Evolutionary conservation across 2,329 filamentous ascomycete genomes (phyloP).

Genomic region (Trichoderma gracile): DNA sequence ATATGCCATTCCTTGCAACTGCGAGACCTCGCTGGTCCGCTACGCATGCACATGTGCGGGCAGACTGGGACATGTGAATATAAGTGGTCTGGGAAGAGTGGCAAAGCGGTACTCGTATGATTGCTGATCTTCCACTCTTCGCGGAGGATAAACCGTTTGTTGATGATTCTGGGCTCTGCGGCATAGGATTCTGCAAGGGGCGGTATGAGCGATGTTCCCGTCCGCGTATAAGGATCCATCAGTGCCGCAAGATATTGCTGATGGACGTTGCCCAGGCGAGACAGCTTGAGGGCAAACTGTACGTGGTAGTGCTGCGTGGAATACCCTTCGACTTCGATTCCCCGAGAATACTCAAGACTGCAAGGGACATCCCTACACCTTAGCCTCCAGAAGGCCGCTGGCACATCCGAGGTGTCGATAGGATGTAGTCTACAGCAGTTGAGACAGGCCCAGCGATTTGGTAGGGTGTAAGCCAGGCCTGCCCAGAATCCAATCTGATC

Average conservation of each 20-base stretch:
- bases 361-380: neutral
- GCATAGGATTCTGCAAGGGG: neutral
- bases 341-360: neutral
- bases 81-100: neutral
- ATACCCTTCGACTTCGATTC: neutral
- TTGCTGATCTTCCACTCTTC: constrained; percentile 6
- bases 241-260: neutral
- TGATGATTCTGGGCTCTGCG: neutral
- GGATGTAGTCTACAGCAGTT: neutral
- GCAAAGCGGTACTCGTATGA: neutral
- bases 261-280: neutral
- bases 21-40: neutral
- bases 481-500: neutral
- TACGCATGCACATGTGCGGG: neutral
- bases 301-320: neutral
- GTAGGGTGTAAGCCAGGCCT: neutral
- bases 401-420: neutral
- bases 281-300: neutral
- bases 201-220: neutral
- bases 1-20: neutral
- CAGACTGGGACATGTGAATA: neutral
- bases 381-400: neutral
- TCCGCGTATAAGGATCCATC: neutral
- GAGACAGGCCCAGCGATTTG: neutral
- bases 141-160: neutral